A percentile compares a stretch with the other conserved stretches of the same genome.
Conservation (phyloP, 1,284 basidiomycete species). For the Microbotryum scabiosae region DNA sequence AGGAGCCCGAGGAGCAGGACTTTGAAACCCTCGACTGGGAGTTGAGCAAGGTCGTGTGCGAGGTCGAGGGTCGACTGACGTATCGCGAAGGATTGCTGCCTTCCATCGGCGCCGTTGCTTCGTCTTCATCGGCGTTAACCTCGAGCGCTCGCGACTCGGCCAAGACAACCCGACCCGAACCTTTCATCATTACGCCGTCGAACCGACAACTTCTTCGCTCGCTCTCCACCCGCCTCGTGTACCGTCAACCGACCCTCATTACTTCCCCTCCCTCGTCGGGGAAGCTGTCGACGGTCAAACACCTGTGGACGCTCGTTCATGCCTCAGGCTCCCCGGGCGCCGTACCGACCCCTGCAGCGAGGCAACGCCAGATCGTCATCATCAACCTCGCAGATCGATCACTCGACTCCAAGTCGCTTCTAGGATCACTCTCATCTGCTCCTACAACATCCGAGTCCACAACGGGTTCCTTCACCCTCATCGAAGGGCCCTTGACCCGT, state of each 20-base stretch:
- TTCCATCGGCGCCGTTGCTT: constrained; percentile 1
- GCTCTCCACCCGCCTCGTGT: constrained; percentile 58
- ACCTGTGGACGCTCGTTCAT: constrained; percentile 58
- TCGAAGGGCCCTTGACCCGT: constrained; percentile 85
- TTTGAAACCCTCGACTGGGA: constrained; percentile 5
- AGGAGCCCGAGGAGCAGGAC: background rate
- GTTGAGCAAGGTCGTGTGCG: constrained; percentile 17
- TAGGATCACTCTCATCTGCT: constrained; percentile 91
- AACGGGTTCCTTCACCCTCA: constrained; percentile 91
- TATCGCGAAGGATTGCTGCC: constrained; percentile 28
- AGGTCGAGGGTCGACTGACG: constrained; percentile 12
- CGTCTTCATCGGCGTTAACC: background rate
- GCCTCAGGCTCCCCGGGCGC: constrained; percentile 47
- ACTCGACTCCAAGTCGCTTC: constrained; percentile 83
- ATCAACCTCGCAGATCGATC: constrained; percentile 91
- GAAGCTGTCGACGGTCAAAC: constrained; percentile 71
- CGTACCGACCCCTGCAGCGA: constrained; percentile 30
- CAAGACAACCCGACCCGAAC: constrained; percentile 12
- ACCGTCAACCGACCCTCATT: constrained; percentile 69
- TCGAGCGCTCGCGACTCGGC: constrained; percentile 2
- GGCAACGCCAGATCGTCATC: constrained; percentile 50
- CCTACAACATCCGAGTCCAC: constrained; percentile 47
- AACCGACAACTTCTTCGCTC: constrained; percentile 53
- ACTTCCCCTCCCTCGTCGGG: constrained; percentile 84
- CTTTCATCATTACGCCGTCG: constrained; percentile 61